Base-by-base conservation (phyloP, 305 asterid genomes). In the Vinca major region DNA sequence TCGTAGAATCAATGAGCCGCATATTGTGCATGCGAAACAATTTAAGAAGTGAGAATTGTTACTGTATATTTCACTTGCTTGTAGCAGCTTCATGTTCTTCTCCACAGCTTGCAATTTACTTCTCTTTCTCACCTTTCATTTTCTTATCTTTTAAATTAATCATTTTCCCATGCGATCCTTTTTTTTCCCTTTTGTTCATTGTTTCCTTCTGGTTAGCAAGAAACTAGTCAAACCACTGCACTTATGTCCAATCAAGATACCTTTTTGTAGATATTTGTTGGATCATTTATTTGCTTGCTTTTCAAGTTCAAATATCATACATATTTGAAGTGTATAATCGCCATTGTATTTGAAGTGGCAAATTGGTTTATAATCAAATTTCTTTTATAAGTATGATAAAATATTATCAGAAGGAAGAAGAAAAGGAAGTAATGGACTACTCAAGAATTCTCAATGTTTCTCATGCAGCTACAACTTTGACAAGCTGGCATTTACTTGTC, bases 401-500 rank as follows among this genome's bases (percentile, higher is more conserved):
- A 37, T 4, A 4, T 54, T n/a, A 67, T 63, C 48, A 55, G 16
- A 56, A 1, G 9, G 56, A 7, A 33, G 12, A 48, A 20, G 51
- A 33, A 68, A 5, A 49, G 20, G 40, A 26, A 45, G 48, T 26
- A 50, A 33, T 76, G 65, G 51, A 14, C 36, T 36, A 49, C 33
- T 26, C n/a, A 62, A 54, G 26, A 60, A 67, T 55, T 70, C 20
- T 71, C 41, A 52, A n/a, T 49, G 33, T 60, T 45, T 67, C 75
- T 43, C 45, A 66, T 71, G 83, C 83, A 81, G 86, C 83, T 79
- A 79, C 86, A 44, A 81, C 86, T 77, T 73, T 92, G 83, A 92
- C 96, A 45, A 92, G 98, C 88, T 92, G 98, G 98, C 98, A 92
- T 84, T 81, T 92, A 74, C 81, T 81, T 53, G 96, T 71, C 85